phyloP scores from a whole-genome alignment of 2,329 filamentous ascomycete genomes.

The Trichoderma asperellum region DNA sequence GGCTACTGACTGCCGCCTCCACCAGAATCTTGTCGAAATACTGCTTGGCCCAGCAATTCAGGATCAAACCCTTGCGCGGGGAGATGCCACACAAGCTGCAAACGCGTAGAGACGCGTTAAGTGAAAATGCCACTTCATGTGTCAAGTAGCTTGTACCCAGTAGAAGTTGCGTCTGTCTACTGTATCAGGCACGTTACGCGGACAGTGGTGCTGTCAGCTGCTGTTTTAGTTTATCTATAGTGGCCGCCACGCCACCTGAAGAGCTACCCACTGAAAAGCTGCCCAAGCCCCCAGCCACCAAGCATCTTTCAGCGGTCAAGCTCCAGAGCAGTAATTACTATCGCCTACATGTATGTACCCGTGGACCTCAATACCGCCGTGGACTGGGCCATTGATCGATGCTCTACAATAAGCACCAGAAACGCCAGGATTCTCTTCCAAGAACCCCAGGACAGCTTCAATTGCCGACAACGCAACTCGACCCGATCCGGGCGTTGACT shows the following conservation, averaged over 20 bases:
- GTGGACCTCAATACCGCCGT: background rate
- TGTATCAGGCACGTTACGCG: background rate
- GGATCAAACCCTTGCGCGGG: slow-evolving; percentile 19
- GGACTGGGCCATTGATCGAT: background rate
- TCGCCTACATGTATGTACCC: too few species aligned
- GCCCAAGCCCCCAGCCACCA: background rate
- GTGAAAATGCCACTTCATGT: slow-evolving; percentile 17
- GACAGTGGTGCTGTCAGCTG: background rate
- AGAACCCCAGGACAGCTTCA: background rate
- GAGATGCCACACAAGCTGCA: background rate
- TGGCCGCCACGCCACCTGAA: background rate
- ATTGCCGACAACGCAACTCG: background rate
- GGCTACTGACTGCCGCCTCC: background rate
- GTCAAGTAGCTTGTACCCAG: background rate
- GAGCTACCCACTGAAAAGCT: background rate
- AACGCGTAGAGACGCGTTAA: slow-evolving; percentile 29
- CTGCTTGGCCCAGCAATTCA: background rate
- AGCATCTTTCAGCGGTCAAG: background rate
- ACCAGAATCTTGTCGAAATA: background rate
- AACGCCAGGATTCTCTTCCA: background rate
- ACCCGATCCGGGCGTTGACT: background rate
- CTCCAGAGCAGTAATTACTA: background rate
- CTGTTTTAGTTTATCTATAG: background rate
- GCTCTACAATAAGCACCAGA: background rate
- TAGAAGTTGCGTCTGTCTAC: background rate